phyloP scores from a whole-genome alignment of 805 yeast genomes.

The Ogataea wickerhamii region DNA sequence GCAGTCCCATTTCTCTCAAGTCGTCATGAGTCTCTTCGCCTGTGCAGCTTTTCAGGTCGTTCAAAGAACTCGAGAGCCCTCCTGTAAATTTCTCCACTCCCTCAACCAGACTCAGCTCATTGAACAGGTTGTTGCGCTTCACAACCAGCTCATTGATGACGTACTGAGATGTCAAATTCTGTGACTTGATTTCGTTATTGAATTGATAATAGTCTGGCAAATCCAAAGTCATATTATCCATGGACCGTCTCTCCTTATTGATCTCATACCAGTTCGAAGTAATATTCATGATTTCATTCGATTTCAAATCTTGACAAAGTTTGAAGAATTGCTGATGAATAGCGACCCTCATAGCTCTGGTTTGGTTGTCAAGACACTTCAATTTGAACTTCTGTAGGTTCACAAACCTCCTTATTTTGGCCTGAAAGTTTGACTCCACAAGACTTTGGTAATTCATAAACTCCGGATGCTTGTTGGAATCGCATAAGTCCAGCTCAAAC shows the following conservation, averaged over 20 bases:
- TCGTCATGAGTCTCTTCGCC: constrained; percentile 76
- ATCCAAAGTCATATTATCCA: constrained; percentile 63
- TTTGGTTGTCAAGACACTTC: constrained; percentile 74
- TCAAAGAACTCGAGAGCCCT: constrained; percentile 80
- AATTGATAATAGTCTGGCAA: constrained; percentile 42
- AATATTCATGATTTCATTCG: constrained; percentile 61
- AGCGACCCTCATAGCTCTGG: constrained; percentile 71
- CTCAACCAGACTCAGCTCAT: constrained; percentile 65
- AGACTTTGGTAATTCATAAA: constrained; percentile 65
- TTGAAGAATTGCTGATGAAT: constrained; percentile 82
- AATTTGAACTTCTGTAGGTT: constrained; percentile 58
- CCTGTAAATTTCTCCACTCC: constrained; percentile 59
- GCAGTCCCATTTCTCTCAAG: constrained; percentile 56
- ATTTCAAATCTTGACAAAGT: constrained; percentile 61
- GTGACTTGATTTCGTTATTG: constrained; percentile 24
- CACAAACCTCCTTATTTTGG: constrained; percentile 44
- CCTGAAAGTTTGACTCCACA: constrained; percentile 71
- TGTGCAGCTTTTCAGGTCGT: constrained; percentile 58
- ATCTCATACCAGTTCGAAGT: constrained; percentile 90
- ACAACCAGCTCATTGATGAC: constrained; percentile 47
- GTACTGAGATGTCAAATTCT: constrained; percentile 22
- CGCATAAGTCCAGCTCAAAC: constrained; percentile 81
- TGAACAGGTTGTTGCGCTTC: constrained; percentile 61
- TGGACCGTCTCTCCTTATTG: constrained; percentile 78
- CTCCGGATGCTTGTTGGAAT: constrained; percentile 90